Evolutionary conservation across 176 grass and related monocot species (phyloP), one percentile per base, ranked within the genome.

Genomic region (Bolboschoenus planiculmis): DNA sequence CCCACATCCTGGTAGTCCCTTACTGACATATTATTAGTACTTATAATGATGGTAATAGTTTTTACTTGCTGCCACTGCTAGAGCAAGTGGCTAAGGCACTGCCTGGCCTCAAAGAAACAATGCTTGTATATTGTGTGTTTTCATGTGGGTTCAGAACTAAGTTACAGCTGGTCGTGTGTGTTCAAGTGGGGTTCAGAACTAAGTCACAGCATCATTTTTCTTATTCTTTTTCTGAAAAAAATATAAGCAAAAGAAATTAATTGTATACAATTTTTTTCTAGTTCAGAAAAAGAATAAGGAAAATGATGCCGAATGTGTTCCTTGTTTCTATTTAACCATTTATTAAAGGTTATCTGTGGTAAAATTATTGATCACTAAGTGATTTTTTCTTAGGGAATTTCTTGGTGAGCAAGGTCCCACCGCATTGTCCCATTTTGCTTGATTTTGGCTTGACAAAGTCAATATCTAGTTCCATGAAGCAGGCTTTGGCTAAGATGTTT

Each of bases 371-470:
- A 66, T 87, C 65, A n/a, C n/a, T n/a, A 39, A 21, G 53, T 83
- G 53, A 18, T 80, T 55, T 84, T 87, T 11, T 82, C 88, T 34
- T 84, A 98, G 96, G 96, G 5, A 98, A 98, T 90, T 98, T 98
- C 74, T 91, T 98, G 81, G 90, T 98, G 30, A 95, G 96, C 87
- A 98, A 98, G 85, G 96, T 89, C 72, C 66, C 87, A 58, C 96
- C 96, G 30, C 92, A 98, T 85, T 88, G 82, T 44, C 96, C 92
- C 8, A 91, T 98, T 88, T 88, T 98, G n/a, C 92, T 98, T 76
- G 96, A 98, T 68, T 98, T 98, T 95, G 96, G 96, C 53, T 89
- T 98, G 81, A 95, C 96, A 54, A 98, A 98, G 78, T 71, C 84
- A 60, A 85, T 98, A 84, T 93, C 96, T 55, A 72, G 84, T 55